phyloP scores from a whole-genome alignment of 2,329 filamentous ascomycete species.

The Calonectria ilicicola region DNA sequence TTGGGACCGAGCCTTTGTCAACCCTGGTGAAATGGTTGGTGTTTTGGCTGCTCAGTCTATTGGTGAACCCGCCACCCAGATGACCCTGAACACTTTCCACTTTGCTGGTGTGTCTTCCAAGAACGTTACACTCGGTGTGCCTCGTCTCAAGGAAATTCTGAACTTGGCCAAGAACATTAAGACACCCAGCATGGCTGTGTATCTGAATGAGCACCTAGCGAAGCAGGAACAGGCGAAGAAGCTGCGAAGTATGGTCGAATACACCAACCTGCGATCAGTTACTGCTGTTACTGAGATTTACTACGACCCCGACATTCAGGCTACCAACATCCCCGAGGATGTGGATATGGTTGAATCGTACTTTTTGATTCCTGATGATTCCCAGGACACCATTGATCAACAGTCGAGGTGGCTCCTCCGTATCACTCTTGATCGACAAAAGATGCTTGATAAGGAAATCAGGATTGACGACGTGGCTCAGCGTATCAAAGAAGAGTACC shows the following conservation, averaged over 20 bases:
- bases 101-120: conserved; percentile 99
- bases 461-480: conserved; percentile 91
- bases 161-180: conserved; percentile 99
- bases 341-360: conserved; percentile 96
- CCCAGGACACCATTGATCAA: conserved; percentile 68
- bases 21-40: conserved; percentile 98
- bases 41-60: conserved; percentile 98
- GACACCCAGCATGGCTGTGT: conserved; percentile 96
- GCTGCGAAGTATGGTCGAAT: conserved; percentile 90
- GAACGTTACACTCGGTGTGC: conserved; percentile 99
- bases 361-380: conserved; percentile 91
- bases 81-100: conserved; percentile 99
- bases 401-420: conserved; percentile 97
- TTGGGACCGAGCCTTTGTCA: conserved; percentile 87
- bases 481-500: conserved; percentile 90
- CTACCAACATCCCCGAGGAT: conserved; percentile 89
- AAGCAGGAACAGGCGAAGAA: conserved; percentile 86
- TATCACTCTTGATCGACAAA: conserved; percentile 91
- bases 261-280: conserved; percentile 92
- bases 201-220: conserved; percentile 73
- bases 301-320: conserved; percentile 91
- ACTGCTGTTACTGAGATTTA: conserved; percentile 95
- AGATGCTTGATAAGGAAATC: conserved; percentile 94
- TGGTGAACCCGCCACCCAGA: conserved; percentile 97
- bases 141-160: conserved; percentile 98